Evolutionary conservation across 83 land plant genomes (phyloP).

Genomic region (Thuja plicata): DNA sequence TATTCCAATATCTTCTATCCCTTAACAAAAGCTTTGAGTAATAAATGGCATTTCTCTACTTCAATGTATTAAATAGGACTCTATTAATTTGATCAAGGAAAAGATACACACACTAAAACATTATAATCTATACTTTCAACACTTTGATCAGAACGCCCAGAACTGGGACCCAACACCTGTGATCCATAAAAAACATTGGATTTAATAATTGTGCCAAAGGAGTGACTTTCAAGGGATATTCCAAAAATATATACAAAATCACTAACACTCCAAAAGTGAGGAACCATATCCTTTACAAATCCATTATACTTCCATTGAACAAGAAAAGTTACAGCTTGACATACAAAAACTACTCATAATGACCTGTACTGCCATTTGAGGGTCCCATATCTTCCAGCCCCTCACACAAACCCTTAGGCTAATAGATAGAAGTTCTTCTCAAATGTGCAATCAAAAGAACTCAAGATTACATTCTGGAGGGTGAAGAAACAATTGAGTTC

Average conservation of each 20-base stretch:
- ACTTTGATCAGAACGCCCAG: not conserved
- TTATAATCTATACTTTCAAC: not conserved
- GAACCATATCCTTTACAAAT: not conserved
- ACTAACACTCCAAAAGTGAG: not conserved
- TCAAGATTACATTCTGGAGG: not conserved
- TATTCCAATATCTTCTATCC: not conserved
- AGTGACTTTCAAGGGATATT: not conserved
- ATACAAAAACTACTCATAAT: not conserved
- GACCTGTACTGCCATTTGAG: not conserved
- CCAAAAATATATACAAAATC: not conserved
- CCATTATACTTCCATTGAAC: not conserved
- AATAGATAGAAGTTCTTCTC: not conserved
- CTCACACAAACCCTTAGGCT: not conserved
- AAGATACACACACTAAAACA: no score
- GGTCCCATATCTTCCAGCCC: not conserved
- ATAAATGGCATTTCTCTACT: no score
- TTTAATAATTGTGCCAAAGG: not conserved
- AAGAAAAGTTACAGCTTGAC: not conserved
- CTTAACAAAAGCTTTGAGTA: not conserved
- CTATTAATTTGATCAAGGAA: no score
- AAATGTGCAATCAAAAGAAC: not conserved
- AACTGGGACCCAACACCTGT: not conserved
- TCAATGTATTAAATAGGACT: no score
- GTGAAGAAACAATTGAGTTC: not conserved
- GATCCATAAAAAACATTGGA: not conserved